Percentiles rank a stretch among this genome's conserved stretches.
Conservation (phyloP, 2,329 filamentous ascomycete species). For the Colletotrichum sp. region DNA sequence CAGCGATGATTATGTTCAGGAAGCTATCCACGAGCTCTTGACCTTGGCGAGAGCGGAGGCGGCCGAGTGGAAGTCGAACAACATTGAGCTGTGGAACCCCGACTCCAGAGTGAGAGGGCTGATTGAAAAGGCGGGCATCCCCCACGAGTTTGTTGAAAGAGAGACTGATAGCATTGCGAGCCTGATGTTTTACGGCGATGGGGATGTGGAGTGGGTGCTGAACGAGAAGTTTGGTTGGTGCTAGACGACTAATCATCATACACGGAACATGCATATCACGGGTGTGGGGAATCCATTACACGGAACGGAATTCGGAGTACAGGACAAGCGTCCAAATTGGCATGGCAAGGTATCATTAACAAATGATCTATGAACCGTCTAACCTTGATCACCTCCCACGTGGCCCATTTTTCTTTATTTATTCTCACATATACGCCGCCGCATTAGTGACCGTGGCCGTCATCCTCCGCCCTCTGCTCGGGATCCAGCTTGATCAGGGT, state of each 20-base stretch:
- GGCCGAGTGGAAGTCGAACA: slow-evolving; percentile 69
- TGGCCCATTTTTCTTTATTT: slow-evolving; percentile 17
- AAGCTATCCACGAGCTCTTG: slow-evolving; percentile 67
- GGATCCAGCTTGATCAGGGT: slow-evolving; percentile 98
- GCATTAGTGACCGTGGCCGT: slow-evolving; percentile 82
- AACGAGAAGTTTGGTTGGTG: slow-evolving; percentile 85
- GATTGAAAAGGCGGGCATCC: slow-evolving; percentile 52
- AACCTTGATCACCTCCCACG: slow-evolving; percentile 14
- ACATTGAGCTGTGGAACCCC: slow-evolving; percentile 87
- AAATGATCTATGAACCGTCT: slow-evolving; percentile 24
- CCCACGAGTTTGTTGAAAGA: slow-evolving; percentile 56
- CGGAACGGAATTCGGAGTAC: neutral
- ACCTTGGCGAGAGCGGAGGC: slow-evolving; percentile 74
- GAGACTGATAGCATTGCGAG: slow-evolving; percentile 73
- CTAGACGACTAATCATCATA: slow-evolving; percentile 37
- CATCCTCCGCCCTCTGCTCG: slow-evolving; percentile 79
- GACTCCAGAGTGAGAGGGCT: slow-evolving; percentile 54
- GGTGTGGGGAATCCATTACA: neutral
- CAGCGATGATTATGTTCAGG: slow-evolving; percentile 47
- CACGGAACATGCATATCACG: neutral
- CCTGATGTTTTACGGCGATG: slow-evolving; percentile 72
- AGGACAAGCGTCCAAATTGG: neutral
- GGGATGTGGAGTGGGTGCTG: slow-evolving; percentile 71
- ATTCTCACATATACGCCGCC: neutral
- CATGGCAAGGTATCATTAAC: slow-evolving; percentile 25